These are phyloP conservation scores for Metarhizium brunneum DNA, from an alignment of 2,329 filamentous ascomycete species.

Conservation along the genomic window DNA sequence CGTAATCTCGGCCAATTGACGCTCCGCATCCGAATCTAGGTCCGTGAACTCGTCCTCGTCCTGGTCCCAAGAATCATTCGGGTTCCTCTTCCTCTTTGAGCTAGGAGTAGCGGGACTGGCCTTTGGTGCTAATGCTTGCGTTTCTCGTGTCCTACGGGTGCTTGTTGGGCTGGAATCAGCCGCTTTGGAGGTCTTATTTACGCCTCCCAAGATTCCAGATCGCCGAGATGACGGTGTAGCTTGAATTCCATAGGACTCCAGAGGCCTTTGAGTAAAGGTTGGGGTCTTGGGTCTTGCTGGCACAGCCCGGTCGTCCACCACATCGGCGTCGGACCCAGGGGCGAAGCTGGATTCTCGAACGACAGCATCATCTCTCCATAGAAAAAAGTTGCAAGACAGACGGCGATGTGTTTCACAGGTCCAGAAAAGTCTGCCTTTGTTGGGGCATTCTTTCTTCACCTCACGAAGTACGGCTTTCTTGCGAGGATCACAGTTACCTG, in stretches of 20 bases:
- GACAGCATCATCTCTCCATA: conserved; percentile 32
- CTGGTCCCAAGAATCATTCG: conserved; percentile 15
- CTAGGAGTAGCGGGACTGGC: conserved; percentile 2
- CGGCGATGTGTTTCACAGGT: conserved; percentile 23
- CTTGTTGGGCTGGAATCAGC: background rate
- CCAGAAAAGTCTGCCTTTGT: conserved; percentile 34
- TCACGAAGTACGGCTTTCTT: conserved; percentile 23
- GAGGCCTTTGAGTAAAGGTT: conserved; percentile 18
- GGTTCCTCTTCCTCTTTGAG: conserved; percentile 21
- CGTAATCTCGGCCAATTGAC: conserved; percentile 24
- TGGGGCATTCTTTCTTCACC: conserved; percentile 27
- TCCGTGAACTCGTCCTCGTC: conserved; percentile 20
- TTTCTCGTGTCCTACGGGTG: background rate
- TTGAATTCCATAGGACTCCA: conserved; percentile 20
- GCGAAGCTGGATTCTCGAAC: conserved; percentile 17
- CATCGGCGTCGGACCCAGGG: background rate
- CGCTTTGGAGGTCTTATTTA: background rate
- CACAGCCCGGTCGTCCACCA: background rate
- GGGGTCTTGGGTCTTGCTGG: conserved; percentile 16
- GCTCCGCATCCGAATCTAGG: conserved; percentile 29
- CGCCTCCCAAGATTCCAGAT: background rate
- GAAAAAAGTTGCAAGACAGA: conserved; percentile 32
- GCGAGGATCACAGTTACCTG: conserved; percentile 35
- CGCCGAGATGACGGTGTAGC: conserved; percentile 12
- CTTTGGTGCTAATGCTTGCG: background rate